These are phyloP conservation scores for Pinus taeda DNA, from an alignment of 75 land plant species.

Conservation along the genomic window DNA sequence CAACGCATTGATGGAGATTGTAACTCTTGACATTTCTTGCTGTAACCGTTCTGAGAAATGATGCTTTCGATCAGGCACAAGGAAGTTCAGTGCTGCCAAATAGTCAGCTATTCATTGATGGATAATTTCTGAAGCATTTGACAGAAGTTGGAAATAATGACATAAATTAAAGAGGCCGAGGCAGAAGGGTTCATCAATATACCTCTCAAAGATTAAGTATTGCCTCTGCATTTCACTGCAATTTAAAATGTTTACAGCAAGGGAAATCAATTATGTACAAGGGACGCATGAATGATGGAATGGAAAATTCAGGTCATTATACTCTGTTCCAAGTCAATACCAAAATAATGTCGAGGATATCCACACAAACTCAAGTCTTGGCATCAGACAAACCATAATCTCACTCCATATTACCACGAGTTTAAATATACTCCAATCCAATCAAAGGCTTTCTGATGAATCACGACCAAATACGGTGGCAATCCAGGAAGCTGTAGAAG, in stretches of 20 bases:
- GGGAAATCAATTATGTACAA: conserved; percentile 1
- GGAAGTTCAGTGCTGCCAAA: conserved; percentile 1
- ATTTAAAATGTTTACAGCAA: neutral
- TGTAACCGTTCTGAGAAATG: neutral
- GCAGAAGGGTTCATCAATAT: neutral
- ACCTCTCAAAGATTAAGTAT: neutral
- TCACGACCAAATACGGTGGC: neutral
- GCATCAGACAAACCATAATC: neutral
- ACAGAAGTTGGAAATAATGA: neutral
- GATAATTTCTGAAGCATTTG: neutral
- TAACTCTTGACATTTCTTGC: neutral
- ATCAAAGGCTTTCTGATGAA: neutral
- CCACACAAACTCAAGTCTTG: conserved; percentile 8
- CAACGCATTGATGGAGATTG: neutral
- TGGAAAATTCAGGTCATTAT: neutral
- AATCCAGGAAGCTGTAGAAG: conserved; percentile 10
- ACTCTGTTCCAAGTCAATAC: conserved; percentile 11
- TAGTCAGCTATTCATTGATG: neutral
- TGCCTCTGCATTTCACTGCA: conserved; percentile 1
- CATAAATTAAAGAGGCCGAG: neutral
- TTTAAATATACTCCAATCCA: conserved; percentile 7
- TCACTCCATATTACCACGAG: neutral
- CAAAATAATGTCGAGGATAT: neutral
- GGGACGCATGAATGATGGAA: neutral
- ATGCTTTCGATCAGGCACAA: neutral